Base-by-base conservation (phyloP, 164 flowering plant species). In the Chimonanthus praecox region DNA sequence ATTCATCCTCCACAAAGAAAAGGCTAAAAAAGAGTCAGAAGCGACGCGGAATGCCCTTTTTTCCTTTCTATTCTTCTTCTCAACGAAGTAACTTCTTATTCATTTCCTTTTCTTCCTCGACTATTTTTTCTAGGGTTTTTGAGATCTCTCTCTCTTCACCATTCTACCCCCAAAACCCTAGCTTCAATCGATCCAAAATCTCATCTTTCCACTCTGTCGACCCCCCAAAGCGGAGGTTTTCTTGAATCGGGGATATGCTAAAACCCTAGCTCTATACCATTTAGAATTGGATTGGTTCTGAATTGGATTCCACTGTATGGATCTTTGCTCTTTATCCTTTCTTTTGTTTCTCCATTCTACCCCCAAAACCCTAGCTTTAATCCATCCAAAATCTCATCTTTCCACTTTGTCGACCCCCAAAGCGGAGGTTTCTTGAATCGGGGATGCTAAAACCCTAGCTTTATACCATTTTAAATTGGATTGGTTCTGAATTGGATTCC, bases 1-100 rank as follows among this genome's bases (percentile, higher is more conserved):
- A 21, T 21, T 21, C 33, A 21, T 21, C 33, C 33, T 21, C 33
- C 33, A 21, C 7, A 47, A 48, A 47, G 15, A 47, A 47, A n/a
- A 68, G 47, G 68, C 68, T 43, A n/a, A 16, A 21, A 21, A 68
- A 68, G 70, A 68, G 70, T 68, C 70, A 68, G 33, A 68, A 68
- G 43, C 65, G 21, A 21, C 7, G 65, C 7, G 10, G 4, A 21
- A 21, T 21, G 33, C 33, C 33, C 33, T 64, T 13, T 10, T 48
- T 3, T 33, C 68, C n/a, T 9, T 66, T 45, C 68, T 21, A 21
- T 48, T 66, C 15, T 33, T 66, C 68, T 13, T 21, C 33, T 45
- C 4, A 16, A 2, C 21, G 5, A 48, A 33, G 54, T 68, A 68
- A 10, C 44, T 21, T 21, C 70, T 47, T 44, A n/a, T 47, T 68